Conservation (phyloP, 179 eudicot species). For the Patellifolia procumbens region DNA sequence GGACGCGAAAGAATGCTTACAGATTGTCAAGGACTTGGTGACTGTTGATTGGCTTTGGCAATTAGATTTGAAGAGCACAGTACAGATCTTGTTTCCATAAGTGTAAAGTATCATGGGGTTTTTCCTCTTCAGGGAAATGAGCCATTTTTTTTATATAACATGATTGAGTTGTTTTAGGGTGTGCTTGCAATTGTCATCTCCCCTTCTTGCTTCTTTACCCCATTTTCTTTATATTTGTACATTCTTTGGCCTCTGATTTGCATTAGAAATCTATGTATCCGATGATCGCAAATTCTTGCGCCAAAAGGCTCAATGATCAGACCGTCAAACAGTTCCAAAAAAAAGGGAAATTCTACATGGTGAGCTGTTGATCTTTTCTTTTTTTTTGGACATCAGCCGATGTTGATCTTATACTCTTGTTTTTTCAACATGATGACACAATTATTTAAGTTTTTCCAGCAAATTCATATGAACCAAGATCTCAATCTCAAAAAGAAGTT, state of each 20-base stretch:
- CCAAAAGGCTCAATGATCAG: too few species aligned
- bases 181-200: slow-evolving; percentile 8
- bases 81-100: slow-evolving; percentile 7
- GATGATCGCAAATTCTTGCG: too few species aligned
- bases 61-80: slow-evolving; percentile 3
- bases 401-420: too few species aligned
- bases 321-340: too few species aligned
- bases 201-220: neutral
- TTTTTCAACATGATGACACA: too few species aligned
- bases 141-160: slow-evolving; percentile 15
- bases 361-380: too few species aligned
- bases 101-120: slow-evolving; percentile 6
- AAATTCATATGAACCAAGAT: too few species aligned
- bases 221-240: neutral
- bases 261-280: neutral
- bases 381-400: too few species aligned
- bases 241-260: slow-evolving; percentile 9
- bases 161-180: slow-evolving; percentile 16
- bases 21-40: neutral
- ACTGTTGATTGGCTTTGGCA: slow-evolving; percentile 17
- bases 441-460: too few species aligned
- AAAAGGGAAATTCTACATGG: too few species aligned
- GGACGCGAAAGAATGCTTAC: slow-evolving; percentile 16
- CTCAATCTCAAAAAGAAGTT: too few species aligned
- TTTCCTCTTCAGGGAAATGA: neutral